Conservation (phyloP, 1,284 basidiomycete genomes). For the Sphagnurus paluster region DNA sequence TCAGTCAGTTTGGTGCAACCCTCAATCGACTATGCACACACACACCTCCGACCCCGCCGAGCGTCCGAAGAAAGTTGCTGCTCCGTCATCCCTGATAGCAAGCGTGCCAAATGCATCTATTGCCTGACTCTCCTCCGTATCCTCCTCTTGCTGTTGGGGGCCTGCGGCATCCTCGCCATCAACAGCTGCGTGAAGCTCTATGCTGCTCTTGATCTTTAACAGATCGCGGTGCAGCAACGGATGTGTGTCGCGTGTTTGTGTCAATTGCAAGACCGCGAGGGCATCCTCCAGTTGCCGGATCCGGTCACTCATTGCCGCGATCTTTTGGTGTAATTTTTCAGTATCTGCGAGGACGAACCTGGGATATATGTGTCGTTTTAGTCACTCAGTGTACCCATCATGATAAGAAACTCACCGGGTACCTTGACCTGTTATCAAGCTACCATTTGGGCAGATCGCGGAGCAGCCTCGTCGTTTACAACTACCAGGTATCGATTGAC, state of each 20-base stretch:
- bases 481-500: no score
- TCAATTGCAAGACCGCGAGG: slow-evolving; percentile 57
- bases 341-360: slow-evolving; percentile 81
- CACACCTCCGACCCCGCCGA: slow-evolving; percentile 64
- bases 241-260: slow-evolving; percentile 50
- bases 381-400: not conserved
- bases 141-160: slow-evolving; percentile 30
- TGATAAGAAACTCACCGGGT: slow-evolving; percentile 51
- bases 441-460: slow-evolving; percentile 75
- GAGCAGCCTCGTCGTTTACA: slow-evolving; percentile 73
- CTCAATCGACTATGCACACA: slow-evolving; percentile 9
- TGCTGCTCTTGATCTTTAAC: slow-evolving; percentile 67
- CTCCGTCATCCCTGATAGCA: slow-evolving; percentile 62
- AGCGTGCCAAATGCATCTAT: slow-evolving; percentile 65
- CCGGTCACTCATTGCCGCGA: slow-evolving; percentile 70
- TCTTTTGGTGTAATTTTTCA: slow-evolving; percentile 72
- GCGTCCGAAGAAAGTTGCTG: slow-evolving; percentile 63
- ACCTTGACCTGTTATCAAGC: slow-evolving; percentile 70
- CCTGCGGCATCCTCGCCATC: slow-evolving; percentile 32
- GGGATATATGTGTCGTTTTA: not conserved
- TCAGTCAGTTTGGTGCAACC: slow-evolving; percentile 6
- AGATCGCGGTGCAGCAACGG: slow-evolving; percentile 63
- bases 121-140: slow-evolving; percentile 45
- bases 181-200: slow-evolving; percentile 58
- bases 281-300: slow-evolving; percentile 78